Conservation (phyloP, 805 yeast species). For the Debaryomyces tyrocola region DNA sequence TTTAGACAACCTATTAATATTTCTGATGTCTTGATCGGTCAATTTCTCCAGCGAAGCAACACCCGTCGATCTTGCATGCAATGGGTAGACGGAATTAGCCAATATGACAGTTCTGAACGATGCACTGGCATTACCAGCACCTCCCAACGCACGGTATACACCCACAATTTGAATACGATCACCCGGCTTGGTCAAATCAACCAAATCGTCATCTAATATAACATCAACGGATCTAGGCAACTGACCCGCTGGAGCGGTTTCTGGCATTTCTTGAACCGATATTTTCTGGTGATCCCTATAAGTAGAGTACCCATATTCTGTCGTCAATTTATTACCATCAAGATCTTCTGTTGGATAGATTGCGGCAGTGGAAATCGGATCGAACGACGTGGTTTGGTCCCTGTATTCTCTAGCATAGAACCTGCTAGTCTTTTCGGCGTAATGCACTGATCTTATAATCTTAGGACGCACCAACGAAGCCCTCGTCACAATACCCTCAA, state of each 20-base stretch:
- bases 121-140: slow-evolving; percentile 56
- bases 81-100: slow-evolving; percentile 85
- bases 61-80: slow-evolving; percentile 85
- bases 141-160: slow-evolving; percentile 88
- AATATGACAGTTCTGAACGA: slow-evolving; percentile 80
- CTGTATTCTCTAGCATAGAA: slow-evolving; percentile 90
- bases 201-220: slow-evolving; percentile 91
- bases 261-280: slow-evolving; percentile 96
- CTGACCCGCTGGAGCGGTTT: slow-evolving; percentile 96
- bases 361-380: slow-evolving; percentile 78
- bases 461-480: slow-evolving; percentile 94
- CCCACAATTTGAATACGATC: slow-evolving; percentile 94
- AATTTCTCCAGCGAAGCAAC: slow-evolving; percentile 69
- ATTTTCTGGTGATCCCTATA: slow-evolving; percentile 93
- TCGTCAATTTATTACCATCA: slow-evolving; percentile 82
- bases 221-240: slow-evolving; percentile 91
- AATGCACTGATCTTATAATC: slow-evolving; percentile 87
- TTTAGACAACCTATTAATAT: slow-evolving; percentile 76
- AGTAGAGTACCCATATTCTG: slow-evolving; percentile 91
- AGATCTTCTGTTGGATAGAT: slow-evolving; percentile 91
- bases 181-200: slow-evolving; percentile 91
- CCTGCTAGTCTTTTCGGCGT: slow-evolving; percentile 77
- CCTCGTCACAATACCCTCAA: slow-evolving; percentile 94
- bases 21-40: slow-evolving; percentile 80
- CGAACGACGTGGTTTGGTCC: slow-evolving; percentile 89